Conservation (phyloP, 2,329 filamentous ascomycete species). For the Parastagonospora nodorum region DNA sequence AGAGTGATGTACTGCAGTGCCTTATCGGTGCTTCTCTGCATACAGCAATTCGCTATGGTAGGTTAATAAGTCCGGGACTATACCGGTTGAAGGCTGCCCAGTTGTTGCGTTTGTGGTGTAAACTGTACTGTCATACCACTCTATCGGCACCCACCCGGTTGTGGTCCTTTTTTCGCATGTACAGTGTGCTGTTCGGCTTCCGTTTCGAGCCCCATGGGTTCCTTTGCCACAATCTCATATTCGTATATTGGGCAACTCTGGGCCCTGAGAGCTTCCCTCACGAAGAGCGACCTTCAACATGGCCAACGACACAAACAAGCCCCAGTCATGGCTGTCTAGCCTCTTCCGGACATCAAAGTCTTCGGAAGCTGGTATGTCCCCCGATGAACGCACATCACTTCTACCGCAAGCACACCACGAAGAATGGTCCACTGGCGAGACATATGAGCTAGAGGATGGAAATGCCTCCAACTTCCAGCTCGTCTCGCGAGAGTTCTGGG, state of each 20-base stretch:
- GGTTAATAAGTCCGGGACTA: slow-evolving; percentile 15
- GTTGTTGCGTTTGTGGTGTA: slow-evolving; percentile 16
- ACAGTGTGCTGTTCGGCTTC: slow-evolving; percentile 14
- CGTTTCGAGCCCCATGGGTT: slow-evolving; percentile 4
- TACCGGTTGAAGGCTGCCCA: slow-evolving; percentile 20
- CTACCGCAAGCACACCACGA: slow-evolving; percentile 48
- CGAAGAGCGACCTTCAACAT: slow-evolving; percentile 12
- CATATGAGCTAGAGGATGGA: slow-evolving; percentile 46
- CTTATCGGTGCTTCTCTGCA: slow-evolving; percentile 19
- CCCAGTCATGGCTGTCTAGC: slow-evolving; percentile 36
- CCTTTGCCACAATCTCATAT: slow-evolving; percentile 2
- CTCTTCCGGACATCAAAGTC: slow-evolving; percentile 29
- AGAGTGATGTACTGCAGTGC: slow-evolving; percentile 24
- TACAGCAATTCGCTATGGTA: slow-evolving; percentile 12
- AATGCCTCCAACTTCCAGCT: slow-evolving; percentile 42
- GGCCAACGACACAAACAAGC: slow-evolving; percentile 23
- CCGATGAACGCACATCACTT: slow-evolving; percentile 51
- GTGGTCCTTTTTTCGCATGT: slow-evolving; percentile 8
- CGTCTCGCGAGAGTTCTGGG: slow-evolving; percentile 64
- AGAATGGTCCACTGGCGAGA: slow-evolving; percentile 43
- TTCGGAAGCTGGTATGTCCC: slow-evolving; percentile 22
- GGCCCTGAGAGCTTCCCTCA: not conserved
- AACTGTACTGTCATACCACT: slow-evolving; percentile 30
- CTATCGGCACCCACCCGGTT: slow-evolving; percentile 21
- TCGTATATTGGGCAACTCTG: not conserved